Evolutionary conservation across 78 protist genomes (phyloP).

Genomic region (Dictyostelium intermedium): DNA sequence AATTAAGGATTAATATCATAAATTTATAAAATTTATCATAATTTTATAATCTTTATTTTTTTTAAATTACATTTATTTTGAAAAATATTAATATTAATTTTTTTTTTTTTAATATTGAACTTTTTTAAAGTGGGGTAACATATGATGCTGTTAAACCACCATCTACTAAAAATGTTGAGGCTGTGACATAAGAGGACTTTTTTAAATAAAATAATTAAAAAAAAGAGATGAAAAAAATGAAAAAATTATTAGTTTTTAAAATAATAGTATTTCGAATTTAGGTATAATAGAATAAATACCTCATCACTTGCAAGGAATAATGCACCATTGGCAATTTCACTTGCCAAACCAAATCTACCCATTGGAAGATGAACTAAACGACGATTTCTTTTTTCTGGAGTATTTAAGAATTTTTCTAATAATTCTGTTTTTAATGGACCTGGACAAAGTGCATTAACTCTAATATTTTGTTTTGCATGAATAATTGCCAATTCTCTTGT

Average conservation of each 20-base stretch:
- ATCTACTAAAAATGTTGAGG: conserved; percentile 82
- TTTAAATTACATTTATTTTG: too few species aligned
- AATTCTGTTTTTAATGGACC: conserved; percentile 89
- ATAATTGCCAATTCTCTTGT: conserved; percentile 89
- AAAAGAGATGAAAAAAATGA: background rate
- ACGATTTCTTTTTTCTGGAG: conserved; percentile 88
- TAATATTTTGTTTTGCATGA: conserved; percentile 87
- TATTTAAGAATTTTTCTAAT: conserved; percentile 78
- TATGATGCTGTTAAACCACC: conserved; percentile 90
- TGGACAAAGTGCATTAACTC: conserved; percentile 90
- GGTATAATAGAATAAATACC: background rate
- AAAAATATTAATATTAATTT: too few species aligned
- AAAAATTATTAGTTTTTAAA: background rate
- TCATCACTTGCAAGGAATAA: conserved; percentile 89
- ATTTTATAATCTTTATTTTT: too few species aligned
- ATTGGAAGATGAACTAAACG: conserved; percentile 90
- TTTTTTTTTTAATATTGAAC: too few species aligned
- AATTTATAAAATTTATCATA: too few species aligned
- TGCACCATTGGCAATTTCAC: conserved; percentile 88
- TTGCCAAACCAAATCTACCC: conserved; percentile 89
- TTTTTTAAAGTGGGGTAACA: conserved; percentile 82
- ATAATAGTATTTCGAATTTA: too few species aligned
- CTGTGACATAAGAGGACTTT: conserved; percentile 84
- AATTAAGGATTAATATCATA: too few species aligned
- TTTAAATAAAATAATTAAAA: background rate